Percentiles rank a stretch among this genome's conserved stretches.
These are phyloP conservation scores for Suillus bovinus DNA, from an alignment of 768 basidiomycete genomes.

Conservation along the genomic window DNA sequence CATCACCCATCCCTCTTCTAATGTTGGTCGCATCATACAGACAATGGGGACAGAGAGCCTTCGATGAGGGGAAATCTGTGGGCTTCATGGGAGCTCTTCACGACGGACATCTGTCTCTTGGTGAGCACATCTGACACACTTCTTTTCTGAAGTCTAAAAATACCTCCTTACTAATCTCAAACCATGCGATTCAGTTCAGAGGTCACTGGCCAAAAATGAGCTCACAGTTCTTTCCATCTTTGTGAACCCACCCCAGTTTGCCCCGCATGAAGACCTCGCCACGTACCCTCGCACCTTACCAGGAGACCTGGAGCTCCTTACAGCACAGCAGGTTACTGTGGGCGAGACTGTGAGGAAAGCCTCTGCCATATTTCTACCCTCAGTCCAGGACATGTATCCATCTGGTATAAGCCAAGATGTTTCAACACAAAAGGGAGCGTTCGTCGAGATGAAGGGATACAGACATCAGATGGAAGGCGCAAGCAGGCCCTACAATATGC, in stretches of 20 bases:
- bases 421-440: conserved; percentile 77
- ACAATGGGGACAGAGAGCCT: conserved; percentile 71
- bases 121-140: conserved; percentile 46
- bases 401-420: conserved; percentile 83
- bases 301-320: conserved; percentile 66
- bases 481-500: conserved; percentile 68
- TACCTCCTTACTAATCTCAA: conserved; percentile 9
- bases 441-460: conserved; percentile 90
- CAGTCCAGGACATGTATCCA: conserved; percentile 87
- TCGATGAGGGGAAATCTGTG: conserved; percentile 61
- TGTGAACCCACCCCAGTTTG: conserved; percentile 97
- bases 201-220: conserved; percentile 76
- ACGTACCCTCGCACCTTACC: conserved; percentile 89
- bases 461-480: conserved; percentile 91
- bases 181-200: conserved; percentile 60
- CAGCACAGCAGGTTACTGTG: conserved; percentile 33
- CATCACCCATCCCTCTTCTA: conserved; percentile 47
- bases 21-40: conserved; percentile 62
- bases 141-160: background rate
- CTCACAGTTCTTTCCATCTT: conserved; percentile 93
- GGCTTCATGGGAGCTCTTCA: conserved; percentile 98
- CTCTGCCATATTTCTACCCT: conserved; percentile 79
- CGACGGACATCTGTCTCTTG: conserved; percentile 88
- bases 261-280: conserved; percentile 90
- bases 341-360: conserved; percentile 42